These are phyloP conservation scores for Tetramitus jugosus DNA, from an alignment of 208 protist genomes.

Conservation along the genomic window DNA sequence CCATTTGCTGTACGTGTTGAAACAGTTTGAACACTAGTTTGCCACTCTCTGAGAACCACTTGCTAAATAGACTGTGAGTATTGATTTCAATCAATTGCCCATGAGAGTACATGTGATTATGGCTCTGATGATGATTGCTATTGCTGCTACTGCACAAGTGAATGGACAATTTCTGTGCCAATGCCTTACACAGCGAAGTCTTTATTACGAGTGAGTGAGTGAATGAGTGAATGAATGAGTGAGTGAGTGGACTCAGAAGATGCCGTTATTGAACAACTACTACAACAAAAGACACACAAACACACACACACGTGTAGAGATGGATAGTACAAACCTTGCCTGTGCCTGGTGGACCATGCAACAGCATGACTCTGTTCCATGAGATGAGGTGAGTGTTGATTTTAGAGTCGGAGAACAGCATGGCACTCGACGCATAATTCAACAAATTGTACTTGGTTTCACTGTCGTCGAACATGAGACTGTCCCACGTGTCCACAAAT, in stretches of 20 bases:
- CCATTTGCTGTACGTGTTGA: slow-evolving; percentile 59
- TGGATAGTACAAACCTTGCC: too few relatives aligned
- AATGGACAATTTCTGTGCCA: slow-evolving; percentile 68
- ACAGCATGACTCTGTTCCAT: slow-evolving; percentile 53
- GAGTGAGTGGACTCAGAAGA: background rate
- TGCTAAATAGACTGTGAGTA: slow-evolving; percentile 84
- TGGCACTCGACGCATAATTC: slow-evolving; percentile 67
- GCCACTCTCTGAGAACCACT: slow-evolving; percentile 93
- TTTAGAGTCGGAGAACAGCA: slow-evolving; percentile 65
- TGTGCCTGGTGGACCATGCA: slow-evolving; percentile 85
- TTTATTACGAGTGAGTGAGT: slow-evolving; percentile 42
- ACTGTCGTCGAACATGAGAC: slow-evolving; percentile 56
- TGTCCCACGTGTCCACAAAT: slow-evolving; percentile 72
- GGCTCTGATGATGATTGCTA: too few relatives aligned
- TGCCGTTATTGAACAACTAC: background rate
- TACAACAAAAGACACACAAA: background rate
- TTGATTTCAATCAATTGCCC: slow-evolving; percentile 82
- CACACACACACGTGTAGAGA: slow-evolving; percentile 42
- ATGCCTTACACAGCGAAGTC: slow-evolving; percentile 66
- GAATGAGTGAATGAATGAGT: background rate
- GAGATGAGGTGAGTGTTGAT: slow-evolving; percentile 63
- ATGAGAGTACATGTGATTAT: slow-evolving; percentile 31
- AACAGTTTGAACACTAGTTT: slow-evolving; percentile 92
- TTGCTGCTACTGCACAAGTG: slow-evolving; percentile 26
- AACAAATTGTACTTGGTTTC: slow-evolving; percentile 75